Percentiles rank a stretch among this genome's conserved stretches.
These are phyloP conservation scores for Syncephalastrum contaminatum DNA, from an alignment of 371 early-diverging fungal genomes.

Conservation along the genomic window DNA sequence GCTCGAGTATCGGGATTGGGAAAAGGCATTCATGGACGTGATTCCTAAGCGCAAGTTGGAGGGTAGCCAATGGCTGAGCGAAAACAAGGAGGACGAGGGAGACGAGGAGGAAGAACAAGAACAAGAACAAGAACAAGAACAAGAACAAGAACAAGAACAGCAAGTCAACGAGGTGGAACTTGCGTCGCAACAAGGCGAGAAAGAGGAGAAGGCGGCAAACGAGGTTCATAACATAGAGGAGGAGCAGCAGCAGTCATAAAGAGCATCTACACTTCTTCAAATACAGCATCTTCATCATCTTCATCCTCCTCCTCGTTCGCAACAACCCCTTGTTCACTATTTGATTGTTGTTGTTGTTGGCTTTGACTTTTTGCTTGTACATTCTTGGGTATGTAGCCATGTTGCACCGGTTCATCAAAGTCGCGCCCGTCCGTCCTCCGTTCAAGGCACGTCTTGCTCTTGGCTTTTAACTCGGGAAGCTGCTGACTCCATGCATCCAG, in stretches of 20 bases:
- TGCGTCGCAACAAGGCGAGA: constrained; percentile 18
- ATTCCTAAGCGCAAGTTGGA: constrained; percentile 86
- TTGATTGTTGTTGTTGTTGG: background rate
- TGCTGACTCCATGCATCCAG: constrained; percentile 19
- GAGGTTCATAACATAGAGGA: constrained; percentile 32
- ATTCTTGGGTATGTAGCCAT: background rate
- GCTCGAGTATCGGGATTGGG: constrained; percentile 75
- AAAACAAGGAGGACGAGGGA: constrained; percentile 12
- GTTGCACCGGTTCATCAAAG: constrained; percentile 8
- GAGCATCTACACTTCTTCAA: constrained; percentile 19
- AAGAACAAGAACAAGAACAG: constrained; percentile 5
- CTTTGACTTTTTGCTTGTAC: background rate
- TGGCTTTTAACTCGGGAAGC: constrained; percentile 15
- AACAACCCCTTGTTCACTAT: background rate
- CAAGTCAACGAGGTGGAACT: background rate
- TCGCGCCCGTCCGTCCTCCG: constrained; percentile 20
- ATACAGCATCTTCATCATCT: constrained; percentile 20
- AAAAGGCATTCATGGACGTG: constrained; percentile 77
- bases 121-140: constrained; percentile 9
- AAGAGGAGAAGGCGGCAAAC: constrained; percentile 18
- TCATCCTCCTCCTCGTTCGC: constrained; percentile 11
- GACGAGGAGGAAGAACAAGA: constrained; percentile 20
- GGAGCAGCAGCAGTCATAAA: background rate
- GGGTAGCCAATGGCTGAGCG: constrained; percentile 39
- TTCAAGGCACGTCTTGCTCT: constrained; percentile 9